phyloP scores from a whole-genome alignment of 176 grass and related monocot genomes.

The Lolium rigidum region DNA sequence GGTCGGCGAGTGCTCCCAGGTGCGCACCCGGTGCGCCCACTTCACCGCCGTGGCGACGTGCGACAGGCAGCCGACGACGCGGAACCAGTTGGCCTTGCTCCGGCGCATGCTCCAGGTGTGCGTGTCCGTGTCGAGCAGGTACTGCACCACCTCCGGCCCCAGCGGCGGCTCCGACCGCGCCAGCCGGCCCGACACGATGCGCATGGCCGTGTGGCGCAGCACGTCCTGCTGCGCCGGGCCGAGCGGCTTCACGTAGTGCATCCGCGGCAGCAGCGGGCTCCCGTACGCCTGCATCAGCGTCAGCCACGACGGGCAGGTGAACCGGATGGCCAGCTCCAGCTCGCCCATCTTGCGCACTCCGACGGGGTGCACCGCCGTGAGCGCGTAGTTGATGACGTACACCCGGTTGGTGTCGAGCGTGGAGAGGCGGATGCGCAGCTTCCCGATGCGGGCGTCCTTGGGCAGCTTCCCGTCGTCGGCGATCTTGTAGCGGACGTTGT shows the following conservation, averaged over 20 bases:
- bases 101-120: constrained; percentile 93
- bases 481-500: constrained; percentile 81
- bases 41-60: constrained; percentile 54
- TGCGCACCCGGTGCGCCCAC: constrained; percentile 73
- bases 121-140: constrained; percentile 91
- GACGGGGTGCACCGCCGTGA: constrained; percentile 73
- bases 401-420: constrained; percentile 90
- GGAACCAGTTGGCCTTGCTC: constrained; percentile 98
- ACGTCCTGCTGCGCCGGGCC: constrained; percentile 87
- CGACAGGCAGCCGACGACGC: constrained; percentile 79
- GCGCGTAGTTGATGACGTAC: constrained; percentile 66
- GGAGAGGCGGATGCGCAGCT: constrained; percentile 87
- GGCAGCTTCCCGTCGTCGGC: constrained; percentile 23
- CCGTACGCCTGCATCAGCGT: constrained; percentile 85
- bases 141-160: constrained; percentile 93
- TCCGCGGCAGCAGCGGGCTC: constrained; percentile 81
- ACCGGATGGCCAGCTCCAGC: constrained; percentile 90
- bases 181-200: constrained; percentile 75
- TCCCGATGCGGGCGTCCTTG: constrained; percentile 79
- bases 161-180: constrained; percentile 95
- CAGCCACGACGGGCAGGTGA: constrained; percentile 91
- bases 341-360: constrained; percentile 99
- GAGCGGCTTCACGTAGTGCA: constrained; percentile 95
- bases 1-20: constrained; percentile 74
- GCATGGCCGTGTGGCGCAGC: constrained; percentile 94